These are phyloP conservation scores for Rhododendron ferrugineum DNA, from an alignment of 148 eudicot species.

Conservation along the genomic window DNA sequence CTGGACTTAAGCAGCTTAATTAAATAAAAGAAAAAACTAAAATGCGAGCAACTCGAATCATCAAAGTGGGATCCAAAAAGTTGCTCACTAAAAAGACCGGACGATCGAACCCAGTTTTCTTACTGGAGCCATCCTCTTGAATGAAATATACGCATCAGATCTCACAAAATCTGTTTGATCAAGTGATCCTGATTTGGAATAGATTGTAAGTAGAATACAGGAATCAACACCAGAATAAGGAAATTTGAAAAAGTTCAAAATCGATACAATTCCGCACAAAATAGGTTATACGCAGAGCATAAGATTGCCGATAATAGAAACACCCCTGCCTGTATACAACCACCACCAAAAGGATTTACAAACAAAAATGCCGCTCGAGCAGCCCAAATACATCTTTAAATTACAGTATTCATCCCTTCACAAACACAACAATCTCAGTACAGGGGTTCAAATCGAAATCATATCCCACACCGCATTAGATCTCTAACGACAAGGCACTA, in stretches of 20 bases:
- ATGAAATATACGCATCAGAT: background rate
- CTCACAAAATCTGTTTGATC: background rate
- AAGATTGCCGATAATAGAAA: background rate
- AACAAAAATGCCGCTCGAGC: background rate
- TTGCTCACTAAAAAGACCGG: background rate
- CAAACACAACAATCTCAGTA: background rate
- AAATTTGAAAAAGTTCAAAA: background rate
- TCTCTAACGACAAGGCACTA: background rate
- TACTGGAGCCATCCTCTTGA: background rate
- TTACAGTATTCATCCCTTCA: background rate
- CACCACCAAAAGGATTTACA: background rate
- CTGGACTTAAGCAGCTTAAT: background rate
- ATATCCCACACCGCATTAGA: background rate
- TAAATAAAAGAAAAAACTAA: too few species aligned
- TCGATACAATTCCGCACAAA: background rate
- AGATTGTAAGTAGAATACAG: background rate
- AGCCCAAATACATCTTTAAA: background rate
- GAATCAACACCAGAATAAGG: background rate
- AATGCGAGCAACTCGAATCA: background rate
- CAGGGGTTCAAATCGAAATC: background rate
- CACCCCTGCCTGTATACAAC: background rate
- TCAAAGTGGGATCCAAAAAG: background rate
- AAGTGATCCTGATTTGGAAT: background rate
- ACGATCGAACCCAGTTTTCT: background rate
- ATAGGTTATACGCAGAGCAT: background rate